Conservation (phyloP, 306 rosid species). For the Cucumis cinereus region DNA sequence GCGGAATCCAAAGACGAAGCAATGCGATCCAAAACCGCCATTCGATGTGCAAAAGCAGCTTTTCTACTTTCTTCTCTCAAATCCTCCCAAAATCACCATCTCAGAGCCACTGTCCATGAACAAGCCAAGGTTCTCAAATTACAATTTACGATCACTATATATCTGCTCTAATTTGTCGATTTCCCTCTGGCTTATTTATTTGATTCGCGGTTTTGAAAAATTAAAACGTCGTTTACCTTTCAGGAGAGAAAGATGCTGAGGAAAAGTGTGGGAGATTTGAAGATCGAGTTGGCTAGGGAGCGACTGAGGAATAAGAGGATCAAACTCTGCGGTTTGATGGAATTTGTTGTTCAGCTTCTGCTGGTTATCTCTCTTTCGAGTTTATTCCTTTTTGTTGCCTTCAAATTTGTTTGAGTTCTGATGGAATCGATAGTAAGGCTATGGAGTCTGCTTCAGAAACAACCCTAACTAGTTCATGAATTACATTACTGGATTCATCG, state of each 20-base stretch:
- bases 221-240: background rate
- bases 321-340: conserved; percentile 30
- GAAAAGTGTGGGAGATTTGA: conserved; percentile 33
- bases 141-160: background rate
- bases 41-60: conserved; percentile 50
- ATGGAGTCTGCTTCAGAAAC: background rate
- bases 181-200: background rate
- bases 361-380: conserved; percentile 21
- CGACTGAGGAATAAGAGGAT: conserved; percentile 30
- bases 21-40: conserved; percentile 15
- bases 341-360: conserved; percentile 27
- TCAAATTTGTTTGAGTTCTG: background rate
- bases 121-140: conserved; percentile 5
- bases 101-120: background rate
- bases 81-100: conserved; percentile 15
- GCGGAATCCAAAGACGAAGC: conserved; percentile 20
- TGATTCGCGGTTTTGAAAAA: background rate
- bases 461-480: background rate
- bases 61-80: conserved; percentile 32
- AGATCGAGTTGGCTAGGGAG: conserved; percentile 33
- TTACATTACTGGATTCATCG: background rate
- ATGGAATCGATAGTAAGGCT: background rate
- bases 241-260: conserved; percentile 24
- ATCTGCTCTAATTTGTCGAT: background rate
- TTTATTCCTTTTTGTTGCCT: conserved; percentile 21